Evolutionary conservation across 306 rosid species (phyloP).

Genomic region (Mimosa bimucronata): DNA sequence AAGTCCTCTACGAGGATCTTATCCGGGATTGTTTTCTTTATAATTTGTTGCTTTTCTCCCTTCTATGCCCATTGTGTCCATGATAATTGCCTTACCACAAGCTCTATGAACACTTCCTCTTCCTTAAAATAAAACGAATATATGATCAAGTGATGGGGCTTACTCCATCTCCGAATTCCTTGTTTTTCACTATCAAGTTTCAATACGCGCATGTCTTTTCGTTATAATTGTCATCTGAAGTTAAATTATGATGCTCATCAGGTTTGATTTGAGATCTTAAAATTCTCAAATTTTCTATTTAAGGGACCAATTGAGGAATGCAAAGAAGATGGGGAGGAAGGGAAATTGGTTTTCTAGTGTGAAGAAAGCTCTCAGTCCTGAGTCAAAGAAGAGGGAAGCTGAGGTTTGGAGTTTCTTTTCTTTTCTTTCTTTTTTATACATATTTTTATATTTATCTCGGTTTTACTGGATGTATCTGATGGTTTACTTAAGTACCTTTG

Average conservation of each 20-base stretch:
- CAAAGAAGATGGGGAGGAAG: conserved; percentile 89
- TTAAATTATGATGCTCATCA: conserved; percentile 26
- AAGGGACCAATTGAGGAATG: conserved; percentile 67
- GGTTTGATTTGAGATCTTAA: conserved; percentile 40
- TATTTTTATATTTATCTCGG: not conserved
- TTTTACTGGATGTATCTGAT: conserved; percentile 30
- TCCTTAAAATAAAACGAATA: not conserved
- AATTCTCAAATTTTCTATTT: conserved; percentile 2
- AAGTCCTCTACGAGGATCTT: not conserved
- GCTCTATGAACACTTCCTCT: conserved; percentile 7
- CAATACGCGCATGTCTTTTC: not conserved
- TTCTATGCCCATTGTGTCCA: not conserved
- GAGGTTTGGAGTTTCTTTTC: conserved; percentile 50
- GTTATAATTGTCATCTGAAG: not conserved
- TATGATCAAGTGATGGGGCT: not conserved
- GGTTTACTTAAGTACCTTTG: conserved; percentile 9
- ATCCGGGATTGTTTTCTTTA: not conserved
- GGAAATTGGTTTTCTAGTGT: conserved; percentile 95
- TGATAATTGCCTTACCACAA: conserved; percentile 15
- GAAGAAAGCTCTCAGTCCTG: conserved; percentile 97
- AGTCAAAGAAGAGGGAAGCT: conserved; percentile 74
- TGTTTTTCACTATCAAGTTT: not conserved
- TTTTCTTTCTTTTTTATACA: not conserved
- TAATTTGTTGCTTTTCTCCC: conserved; percentile 13
- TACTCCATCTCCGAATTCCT: not conserved